Evolutionary conservation across 2,329 filamentous ascomycete genomes (phyloP), one percentile per base, ranked within the genome.

Genomic region (Pestalotiopsis sp.): DNA sequence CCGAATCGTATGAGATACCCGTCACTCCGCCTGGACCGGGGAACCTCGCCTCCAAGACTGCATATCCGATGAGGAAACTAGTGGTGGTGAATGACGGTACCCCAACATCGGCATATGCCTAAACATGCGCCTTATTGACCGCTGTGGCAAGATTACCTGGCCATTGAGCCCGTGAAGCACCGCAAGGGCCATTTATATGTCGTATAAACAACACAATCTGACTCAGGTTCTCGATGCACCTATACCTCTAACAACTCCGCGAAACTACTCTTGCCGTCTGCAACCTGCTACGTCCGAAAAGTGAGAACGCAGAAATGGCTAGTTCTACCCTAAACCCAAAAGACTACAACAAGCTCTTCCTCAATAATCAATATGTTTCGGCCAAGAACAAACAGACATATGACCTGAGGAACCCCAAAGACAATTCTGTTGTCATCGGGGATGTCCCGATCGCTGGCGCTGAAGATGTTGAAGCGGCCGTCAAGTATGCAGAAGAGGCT

Each of bases 401-500:
- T 38, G 25, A 12, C 3, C n/a, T 64, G 5, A 25, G 38, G 4
- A 64, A 64, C 25, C 61, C 61, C 11, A 64, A 64, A 17, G 39
- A 64, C 23, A 49, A 41, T 5, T 12, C 13, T n/a, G 6, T 66
- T 25, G 64, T 66, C 5, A 57, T 14, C 45, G 45, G 36, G 4
- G 27, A 56, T 14, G 31, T 66, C 4, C 64, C 64, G 6, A 9
- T 66, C 20, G 45, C 41, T 20, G 82, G 81, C 14, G 77, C 81
- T 60, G 75, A 80, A 14, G 83, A 85, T 73, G 83, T 85, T 39
- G 81, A 87, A 64, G 75, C 75, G 5, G 85, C 85, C 1, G 84
- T 87, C 4, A 79, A 78, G 11, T 82, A 83, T 4, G 85, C 85
- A 0, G 81, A 85, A 60, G 80, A 80, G 4, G 86, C 85, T 0